A percentile compares a stretch with the other conserved stretches of the same genome.
Conservation (phyloP, 2,329 filamentous ascomycete genomes). For the Coniochaeta sp. region DNA sequence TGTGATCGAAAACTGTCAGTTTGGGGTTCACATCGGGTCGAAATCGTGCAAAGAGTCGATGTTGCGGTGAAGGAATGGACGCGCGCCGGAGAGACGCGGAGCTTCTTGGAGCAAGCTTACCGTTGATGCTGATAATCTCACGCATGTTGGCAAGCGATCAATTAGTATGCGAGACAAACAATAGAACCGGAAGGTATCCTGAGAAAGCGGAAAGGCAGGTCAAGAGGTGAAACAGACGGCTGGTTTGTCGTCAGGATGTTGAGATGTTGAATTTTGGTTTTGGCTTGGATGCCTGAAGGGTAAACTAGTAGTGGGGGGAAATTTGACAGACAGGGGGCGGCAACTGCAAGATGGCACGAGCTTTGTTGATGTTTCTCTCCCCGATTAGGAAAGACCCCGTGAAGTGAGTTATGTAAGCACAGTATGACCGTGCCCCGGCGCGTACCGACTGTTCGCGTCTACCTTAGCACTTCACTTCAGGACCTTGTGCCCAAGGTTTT, state of each 20-base stretch:
- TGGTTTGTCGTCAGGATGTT: not conserved
- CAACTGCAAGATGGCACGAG: constrained; percentile 1
- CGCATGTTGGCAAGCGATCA: constrained; percentile 62
- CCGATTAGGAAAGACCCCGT: constrained; percentile 1
- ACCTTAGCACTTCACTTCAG: no score
- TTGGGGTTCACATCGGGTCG: constrained; percentile 13
- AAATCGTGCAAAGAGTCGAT: constrained; percentile 14
- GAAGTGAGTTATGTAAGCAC: not conserved
- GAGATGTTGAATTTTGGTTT: constrained; percentile 3
- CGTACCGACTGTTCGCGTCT: no score
- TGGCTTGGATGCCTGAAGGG: constrained; percentile 2
- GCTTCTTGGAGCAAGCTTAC: constrained; percentile 44
- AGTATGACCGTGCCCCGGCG: not conserved
- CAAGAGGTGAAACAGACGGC: not conserved
- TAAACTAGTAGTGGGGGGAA: constrained; percentile 2
- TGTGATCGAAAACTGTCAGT: constrained; percentile 51
- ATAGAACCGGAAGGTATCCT: constrained; percentile 19
- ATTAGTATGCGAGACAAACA: constrained; percentile 16
- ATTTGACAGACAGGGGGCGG: not conserved
- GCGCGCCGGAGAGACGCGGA: constrained; percentile 19
- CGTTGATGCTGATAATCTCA: constrained; percentile 99
- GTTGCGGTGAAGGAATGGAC: constrained; percentile 36
- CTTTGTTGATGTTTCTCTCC: constrained; percentile 1
- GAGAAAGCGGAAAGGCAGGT: constrained; percentile 16
- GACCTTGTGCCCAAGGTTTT: no score